phyloP scores from a whole-genome alignment of 495 filamentous ascomycete species.

The Penicillium canescens region DNA sequence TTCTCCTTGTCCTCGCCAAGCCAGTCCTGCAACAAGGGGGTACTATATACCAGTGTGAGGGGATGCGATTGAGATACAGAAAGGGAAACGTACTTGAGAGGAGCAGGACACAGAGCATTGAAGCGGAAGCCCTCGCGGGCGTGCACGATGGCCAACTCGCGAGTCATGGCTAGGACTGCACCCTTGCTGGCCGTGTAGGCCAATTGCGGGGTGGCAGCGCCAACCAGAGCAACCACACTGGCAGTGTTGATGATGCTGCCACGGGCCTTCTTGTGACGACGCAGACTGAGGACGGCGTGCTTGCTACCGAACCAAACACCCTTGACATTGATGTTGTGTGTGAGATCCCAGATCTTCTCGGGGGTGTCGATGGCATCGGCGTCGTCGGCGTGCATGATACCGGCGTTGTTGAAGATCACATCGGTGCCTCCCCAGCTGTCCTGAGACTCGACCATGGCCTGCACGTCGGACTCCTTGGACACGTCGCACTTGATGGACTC shows the following conservation, averaged over 20 bases:
- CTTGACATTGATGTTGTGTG: slow-evolving; percentile 95
- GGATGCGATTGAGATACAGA: neutral
- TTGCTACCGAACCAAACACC: slow-evolving; percentile 97
- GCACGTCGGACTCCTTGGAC: slow-evolving; percentile 71
- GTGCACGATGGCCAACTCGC: slow-evolving; percentile 81
- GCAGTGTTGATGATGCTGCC: slow-evolving; percentile 94
- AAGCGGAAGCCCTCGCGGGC: slow-evolving; percentile 84
- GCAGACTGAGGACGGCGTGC: slow-evolving; percentile 81
- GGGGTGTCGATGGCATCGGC: slow-evolving; percentile 81
- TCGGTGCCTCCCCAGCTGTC: slow-evolving; percentile 92
- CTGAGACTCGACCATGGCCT: slow-evolving; percentile 66
- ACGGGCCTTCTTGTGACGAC: slow-evolving; percentile 73
- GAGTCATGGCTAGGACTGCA: slow-evolving; percentile 83
- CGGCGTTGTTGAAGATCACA: slow-evolving; percentile 98
- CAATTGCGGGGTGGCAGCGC: slow-evolving; percentile 89
- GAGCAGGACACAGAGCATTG: slow-evolving; percentile 90
- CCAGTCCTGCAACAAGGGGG: slow-evolving; percentile 89
- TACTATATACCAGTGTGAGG: slow-evolving; percentile 45
- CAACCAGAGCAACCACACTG: slow-evolving; percentile 88
- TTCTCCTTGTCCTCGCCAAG: slow-evolving; percentile 87
- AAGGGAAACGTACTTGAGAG: slow-evolving; percentile 64
- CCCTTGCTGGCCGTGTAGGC: slow-evolving; percentile 97
- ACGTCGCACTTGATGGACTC: slow-evolving; percentile 65
- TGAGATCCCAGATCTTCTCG: slow-evolving; percentile 93
- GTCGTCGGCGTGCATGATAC: slow-evolving; percentile 93